A percentile compares a stretch with the other conserved stretches of the same genome.
Conservation (phyloP, 2,329 filamentous ascomycete species). For the Ceratocystis papillata region DNA sequence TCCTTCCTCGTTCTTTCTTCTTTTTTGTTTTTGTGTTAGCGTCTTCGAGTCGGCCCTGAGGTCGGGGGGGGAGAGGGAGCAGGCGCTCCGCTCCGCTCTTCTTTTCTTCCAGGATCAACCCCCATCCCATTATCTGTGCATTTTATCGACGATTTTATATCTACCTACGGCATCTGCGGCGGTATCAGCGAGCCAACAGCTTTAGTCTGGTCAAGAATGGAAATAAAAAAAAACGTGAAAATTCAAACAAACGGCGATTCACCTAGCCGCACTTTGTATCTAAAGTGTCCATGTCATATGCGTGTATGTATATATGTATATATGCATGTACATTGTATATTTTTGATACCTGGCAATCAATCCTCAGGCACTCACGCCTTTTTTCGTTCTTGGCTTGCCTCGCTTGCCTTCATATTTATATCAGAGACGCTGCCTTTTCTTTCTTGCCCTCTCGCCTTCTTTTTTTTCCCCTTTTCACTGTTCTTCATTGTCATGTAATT, state of each 20-base stretch:
- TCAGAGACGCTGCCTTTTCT: constrained; percentile 2
- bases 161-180: not conserved
- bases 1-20: no score
- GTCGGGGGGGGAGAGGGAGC: not conserved
- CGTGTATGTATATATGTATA: not conserved
- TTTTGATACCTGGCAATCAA: not conserved
- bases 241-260: not conserved
- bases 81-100: not conserved
- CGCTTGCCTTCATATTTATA: constrained; percentile 7
- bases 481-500: no score
- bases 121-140: not conserved
- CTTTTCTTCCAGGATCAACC: not conserved
- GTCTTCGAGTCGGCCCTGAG: no score
- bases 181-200: not conserved
- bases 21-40: no score
- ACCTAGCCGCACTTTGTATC: no score
- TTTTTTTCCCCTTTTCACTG: not conserved
- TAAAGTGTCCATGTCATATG: no score
- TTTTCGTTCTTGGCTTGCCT: not conserved
- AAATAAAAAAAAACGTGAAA: not conserved
- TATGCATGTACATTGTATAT: not conserved
- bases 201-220: not conserved
- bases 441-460: not conserved
- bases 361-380: not conserved
- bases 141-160: constrained; percentile 5